Percentiles rank a stretch among this genome's conserved stretches.
Evolutionary conservation across 257 asterid genomes (phyloP).

Genomic region (Plantago ovata): DNA sequence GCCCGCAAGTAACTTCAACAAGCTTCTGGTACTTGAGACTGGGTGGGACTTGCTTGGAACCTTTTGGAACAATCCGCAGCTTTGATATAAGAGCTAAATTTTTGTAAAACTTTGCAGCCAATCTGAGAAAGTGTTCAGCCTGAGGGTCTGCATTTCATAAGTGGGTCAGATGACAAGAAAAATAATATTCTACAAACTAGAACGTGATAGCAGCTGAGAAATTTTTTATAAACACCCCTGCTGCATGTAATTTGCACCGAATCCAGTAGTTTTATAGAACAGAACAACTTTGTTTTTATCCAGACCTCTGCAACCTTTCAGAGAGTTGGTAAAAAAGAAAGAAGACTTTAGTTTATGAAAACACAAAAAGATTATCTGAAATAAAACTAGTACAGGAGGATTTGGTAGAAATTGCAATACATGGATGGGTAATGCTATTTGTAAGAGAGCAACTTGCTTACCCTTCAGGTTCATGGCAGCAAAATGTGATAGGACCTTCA

Average conservation of each 20-base stretch:
- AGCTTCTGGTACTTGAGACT: conserved; percentile 64
- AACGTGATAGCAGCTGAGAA: too few relatives aligned
- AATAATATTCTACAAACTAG: too few relatives aligned
- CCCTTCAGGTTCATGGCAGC: conserved; percentile 72
- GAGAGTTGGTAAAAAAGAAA: background rate
- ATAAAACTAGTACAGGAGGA: background rate
- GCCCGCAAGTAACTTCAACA: conserved; percentile 75
- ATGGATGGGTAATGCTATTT: too few relatives aligned
- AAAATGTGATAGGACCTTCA: conserved; percentile 58
- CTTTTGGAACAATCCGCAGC: conserved; percentile 58
- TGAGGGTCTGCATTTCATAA: conserved; percentile 55
- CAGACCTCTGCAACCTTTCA: too few relatives aligned
- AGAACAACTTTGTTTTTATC: too few relatives aligned
- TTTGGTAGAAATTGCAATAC: conserved; percentile 11
- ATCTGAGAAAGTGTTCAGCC: conserved; percentile 62
- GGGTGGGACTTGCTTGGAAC: conserved; percentile 65
- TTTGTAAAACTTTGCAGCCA: conserved; percentile 69
- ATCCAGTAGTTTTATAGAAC: too few relatives aligned
- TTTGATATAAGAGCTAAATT: conserved; percentile 65
- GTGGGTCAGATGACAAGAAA: conserved; percentile 15
- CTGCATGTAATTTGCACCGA: too few relatives aligned
- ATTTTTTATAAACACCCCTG: too few relatives aligned
- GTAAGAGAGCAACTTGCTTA: conserved; percentile 22
- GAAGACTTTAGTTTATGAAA: background rate
- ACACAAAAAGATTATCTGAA: too few relatives aligned